These are phyloP conservation scores for Gossypium longicalyx DNA, from an alignment of 345 rosid species.

Conservation along the genomic window DNA sequence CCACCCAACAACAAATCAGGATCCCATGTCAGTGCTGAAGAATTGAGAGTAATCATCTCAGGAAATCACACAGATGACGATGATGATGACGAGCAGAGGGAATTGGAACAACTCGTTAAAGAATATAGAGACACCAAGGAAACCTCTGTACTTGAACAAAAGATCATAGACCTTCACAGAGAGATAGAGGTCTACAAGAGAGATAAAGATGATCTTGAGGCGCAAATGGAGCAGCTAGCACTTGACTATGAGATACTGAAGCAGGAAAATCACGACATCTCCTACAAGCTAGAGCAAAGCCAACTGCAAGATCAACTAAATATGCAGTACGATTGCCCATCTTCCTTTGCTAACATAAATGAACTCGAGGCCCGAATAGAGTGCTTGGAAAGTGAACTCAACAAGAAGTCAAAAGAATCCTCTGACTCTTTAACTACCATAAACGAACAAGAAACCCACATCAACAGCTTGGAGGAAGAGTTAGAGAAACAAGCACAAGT, in stretches of 20 bases:
- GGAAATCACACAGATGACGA: conserved; percentile 60
- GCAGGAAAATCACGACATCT: conserved; percentile 74
- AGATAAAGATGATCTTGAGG: conserved; percentile 83
- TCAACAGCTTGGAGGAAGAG: conserved; percentile 63
- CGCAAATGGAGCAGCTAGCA: conserved; percentile 92
- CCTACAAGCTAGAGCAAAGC: conserved; percentile 77
- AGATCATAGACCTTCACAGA: conserved; percentile 52
- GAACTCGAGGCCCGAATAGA: conserved; percentile 49
- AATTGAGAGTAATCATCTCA: conserved; percentile 18
- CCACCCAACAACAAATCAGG: conserved; percentile 25
- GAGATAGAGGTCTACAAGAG: conserved; percentile 77
- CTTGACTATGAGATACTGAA: conserved; percentile 92
- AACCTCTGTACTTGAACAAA: conserved; percentile 55
- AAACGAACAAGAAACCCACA: conserved; percentile 43
- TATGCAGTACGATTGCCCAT: conserved; percentile 64
- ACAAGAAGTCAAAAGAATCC: conserved; percentile 37
- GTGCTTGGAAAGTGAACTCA: conserved; percentile 44
- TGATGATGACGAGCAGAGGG: conserved; percentile 85
- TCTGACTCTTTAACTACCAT: conserved; percentile 45
- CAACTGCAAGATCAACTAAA: conserved; percentile 73
- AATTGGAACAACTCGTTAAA: conserved; percentile 75
- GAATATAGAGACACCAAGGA: conserved; percentile 55
- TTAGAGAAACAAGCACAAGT: conserved; percentile 50
- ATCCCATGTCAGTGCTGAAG: conserved; percentile 24
- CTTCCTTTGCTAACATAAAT: conserved; percentile 39